Conservation (phyloP, 495 filamentous ascomycete species). For the Trichoderma erinaceum region DNA sequence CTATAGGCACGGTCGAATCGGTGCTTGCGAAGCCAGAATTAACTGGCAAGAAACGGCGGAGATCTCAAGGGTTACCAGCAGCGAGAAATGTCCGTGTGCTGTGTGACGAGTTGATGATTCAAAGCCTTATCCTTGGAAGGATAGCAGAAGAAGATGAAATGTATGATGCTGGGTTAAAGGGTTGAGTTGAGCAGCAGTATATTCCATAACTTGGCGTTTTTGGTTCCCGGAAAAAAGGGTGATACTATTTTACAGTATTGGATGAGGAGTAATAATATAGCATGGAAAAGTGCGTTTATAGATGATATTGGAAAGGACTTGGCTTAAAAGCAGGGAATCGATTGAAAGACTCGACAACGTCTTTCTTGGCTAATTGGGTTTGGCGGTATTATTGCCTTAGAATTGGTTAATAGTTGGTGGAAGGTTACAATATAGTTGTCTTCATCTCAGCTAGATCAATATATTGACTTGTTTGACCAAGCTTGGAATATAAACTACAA, state of each 20-base stretch:
- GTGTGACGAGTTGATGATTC: conserved; percentile 82
- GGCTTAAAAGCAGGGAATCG: too few species aligned
- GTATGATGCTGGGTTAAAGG: conserved; percentile 22
- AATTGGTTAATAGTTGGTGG: too few species aligned
- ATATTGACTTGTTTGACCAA: too few species aligned
- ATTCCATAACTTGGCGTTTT: background rate
- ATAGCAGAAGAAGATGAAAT: conserved; percentile 58
- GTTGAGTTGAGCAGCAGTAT: background rate
- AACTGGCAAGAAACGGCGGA: conserved; percentile 38
- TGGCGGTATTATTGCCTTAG: too few species aligned
- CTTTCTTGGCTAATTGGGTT: too few species aligned
- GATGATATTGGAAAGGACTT: too few species aligned
- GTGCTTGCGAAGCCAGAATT: conserved; percentile 11
- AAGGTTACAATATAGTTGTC: too few species aligned
- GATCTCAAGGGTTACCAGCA: conserved; percentile 31
- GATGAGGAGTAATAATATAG: too few species aligned
- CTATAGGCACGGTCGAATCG: conserved; percentile 24
- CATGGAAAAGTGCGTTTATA: too few species aligned
- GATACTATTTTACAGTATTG: background rate
- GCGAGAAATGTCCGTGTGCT: conserved; percentile 53
- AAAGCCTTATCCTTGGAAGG: conserved; percentile 84
- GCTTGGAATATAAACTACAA: too few species aligned
- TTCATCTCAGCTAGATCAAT: too few species aligned
- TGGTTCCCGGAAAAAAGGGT: background rate
- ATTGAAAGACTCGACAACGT: too few species aligned